phyloP scores from a whole-genome alignment of 208 protist species.

The Herpetomonas muscarum region DNA sequence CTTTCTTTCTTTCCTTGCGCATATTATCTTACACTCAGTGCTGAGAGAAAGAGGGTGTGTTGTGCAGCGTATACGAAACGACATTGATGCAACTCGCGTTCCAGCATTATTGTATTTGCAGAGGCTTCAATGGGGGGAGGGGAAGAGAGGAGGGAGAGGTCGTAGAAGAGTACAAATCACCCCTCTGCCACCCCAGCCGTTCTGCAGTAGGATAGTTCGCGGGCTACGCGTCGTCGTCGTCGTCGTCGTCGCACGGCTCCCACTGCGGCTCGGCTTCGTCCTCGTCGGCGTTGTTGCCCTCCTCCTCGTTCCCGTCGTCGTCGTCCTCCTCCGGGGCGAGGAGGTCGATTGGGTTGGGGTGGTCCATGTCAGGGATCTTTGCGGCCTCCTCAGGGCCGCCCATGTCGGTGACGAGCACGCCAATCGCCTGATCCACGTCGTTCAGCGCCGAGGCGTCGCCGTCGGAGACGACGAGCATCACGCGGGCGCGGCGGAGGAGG shows the following conservation, averaged over 20 bases:
- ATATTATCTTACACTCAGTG: too few relatives aligned
- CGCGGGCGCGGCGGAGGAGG: constrained; percentile 72
- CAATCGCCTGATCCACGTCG: constrained; percentile 79
- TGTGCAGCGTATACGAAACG: too few relatives aligned
- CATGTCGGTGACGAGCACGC: constrained; percentile 81
- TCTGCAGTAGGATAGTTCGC: neutral
- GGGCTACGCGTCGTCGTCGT: constrained; percentile 23
- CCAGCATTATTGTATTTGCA: too few relatives aligned
- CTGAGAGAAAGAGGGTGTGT: too few relatives aligned
- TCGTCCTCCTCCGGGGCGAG: constrained; percentile 58
- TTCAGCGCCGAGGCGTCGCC: constrained; percentile 47
- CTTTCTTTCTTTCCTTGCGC: too few relatives aligned
- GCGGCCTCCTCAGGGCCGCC: constrained; percentile 68
- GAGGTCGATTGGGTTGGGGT: constrained; percentile 80
- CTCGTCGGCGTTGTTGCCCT: constrained; percentile 31
- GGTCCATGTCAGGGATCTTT: constrained; percentile 71
- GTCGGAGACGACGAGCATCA: constrained; percentile 73
- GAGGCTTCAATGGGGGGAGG: too few relatives aligned
- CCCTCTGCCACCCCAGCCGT: neutral
- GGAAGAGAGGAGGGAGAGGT: neutral
- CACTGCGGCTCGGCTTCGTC: constrained; percentile 68
- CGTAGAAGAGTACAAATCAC: neutral
- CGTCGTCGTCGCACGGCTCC: constrained; percentile 62
- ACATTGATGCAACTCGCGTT: too few relatives aligned
- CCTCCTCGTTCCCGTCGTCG: constrained; percentile 18